Evolutionary conservation across 1,284 basidiomycete species (phyloP), one percentile per base, ranked within the genome.

Genomic region (Taiwanofungus camphoratus): DNA sequence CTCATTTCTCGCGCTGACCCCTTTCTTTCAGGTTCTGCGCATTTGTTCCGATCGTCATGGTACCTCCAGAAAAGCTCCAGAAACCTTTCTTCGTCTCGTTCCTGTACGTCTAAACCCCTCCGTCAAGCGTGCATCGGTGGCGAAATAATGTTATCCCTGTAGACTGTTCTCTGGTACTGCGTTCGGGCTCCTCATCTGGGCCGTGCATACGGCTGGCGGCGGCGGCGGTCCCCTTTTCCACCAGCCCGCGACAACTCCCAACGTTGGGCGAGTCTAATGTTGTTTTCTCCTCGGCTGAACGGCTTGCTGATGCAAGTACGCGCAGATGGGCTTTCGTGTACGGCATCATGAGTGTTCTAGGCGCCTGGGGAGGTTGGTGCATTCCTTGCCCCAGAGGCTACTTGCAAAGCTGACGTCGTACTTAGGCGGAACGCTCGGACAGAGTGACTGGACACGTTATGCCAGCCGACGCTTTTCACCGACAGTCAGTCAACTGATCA

Each of bases 241-340:
- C 30, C 20, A 33, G 18, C 7, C 20, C 4, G 42, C 30, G 6
- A 29, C n/a, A 2, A 33, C 31, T 33, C 36, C 42, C n/a, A n/a
- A n/a, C n/a, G n/a, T n/a, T n/a, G n/a, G n/a, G n/a, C n/a, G n/a
- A n/a, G n/a, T n/a, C n/a, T n/a, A n/a, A n/a, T n/a, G n/a, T n/a
- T n/a, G n/a, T n/a, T n/a, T n/a, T n/a, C n/a, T n/a, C n/a, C n/a
- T n/a, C n/a, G n/a, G n/a, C n/a, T n/a, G n/a, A n/a, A n/a, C n/a
- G n/a, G n/a, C 18, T 12, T 33, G 7, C 18, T 16, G 31, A 16
- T 16, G 31, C 7, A 7, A 33, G 13, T 16, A 44, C n/a, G n/a
- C n/a, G n/a, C n/a, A n/a, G n/a, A n/a, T n/a, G 42, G 42, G 42
- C 42, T 3, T 39, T 44, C 36, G 39, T 44, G 42, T 44, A 39